Conservation (phyloP, 345 rosid species). For the Corymbia maculata region DNA sequence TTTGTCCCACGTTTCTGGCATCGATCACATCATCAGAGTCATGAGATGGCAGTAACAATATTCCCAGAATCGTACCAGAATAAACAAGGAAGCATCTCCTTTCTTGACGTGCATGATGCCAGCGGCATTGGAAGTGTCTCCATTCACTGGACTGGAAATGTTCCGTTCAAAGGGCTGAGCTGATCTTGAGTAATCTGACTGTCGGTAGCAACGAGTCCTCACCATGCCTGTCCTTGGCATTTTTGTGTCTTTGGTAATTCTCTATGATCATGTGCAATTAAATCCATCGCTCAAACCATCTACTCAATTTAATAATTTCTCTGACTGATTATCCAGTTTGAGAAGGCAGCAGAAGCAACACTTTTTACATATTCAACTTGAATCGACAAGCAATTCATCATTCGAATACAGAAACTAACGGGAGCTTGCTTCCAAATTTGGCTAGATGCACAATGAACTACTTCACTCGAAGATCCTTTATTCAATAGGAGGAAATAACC, state of each 20-base stretch:
- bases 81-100: not conserved
- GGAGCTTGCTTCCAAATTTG: not conserved
- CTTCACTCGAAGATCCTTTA: not conserved
- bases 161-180: not conserved
- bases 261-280: not conserved
- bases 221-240: not conserved
- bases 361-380: not conserved
- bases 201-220: not conserved
- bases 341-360: not conserved
- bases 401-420: not conserved
- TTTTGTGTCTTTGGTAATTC: not conserved
- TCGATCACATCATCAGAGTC: not conserved
- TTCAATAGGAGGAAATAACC: not conserved
- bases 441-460: not conserved
- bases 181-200: not conserved
- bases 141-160: not conserved
- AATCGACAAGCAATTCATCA: not conserved
- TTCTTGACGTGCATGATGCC: not conserved
- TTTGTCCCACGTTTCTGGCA: not conserved
- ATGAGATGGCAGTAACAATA: not conserved
- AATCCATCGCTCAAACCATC: not conserved
- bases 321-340: not conserved
- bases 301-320: not conserved
- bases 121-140: not conserved
- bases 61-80: not conserved